These are phyloP conservation scores for Eruca vesicaria DNA, from an alignment of 441 rosid genomes.

Conservation along the genomic window DNA sequence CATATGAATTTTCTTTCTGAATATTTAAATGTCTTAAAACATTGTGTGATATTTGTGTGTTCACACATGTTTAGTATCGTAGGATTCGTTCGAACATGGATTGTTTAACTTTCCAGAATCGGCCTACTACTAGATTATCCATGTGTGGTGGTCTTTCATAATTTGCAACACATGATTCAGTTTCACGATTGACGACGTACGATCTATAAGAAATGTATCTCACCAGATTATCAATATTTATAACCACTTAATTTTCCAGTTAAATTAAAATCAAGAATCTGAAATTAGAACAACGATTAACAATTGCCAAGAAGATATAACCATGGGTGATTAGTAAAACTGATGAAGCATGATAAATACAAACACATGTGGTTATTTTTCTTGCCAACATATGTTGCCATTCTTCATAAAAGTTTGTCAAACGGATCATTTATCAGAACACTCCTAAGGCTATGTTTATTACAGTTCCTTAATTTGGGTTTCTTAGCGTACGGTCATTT, in stretches of 20 bases:
- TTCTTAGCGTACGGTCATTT: no score
- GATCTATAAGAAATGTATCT: neutral
- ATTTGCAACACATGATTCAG: slow-evolving; percentile 4
- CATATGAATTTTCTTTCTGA: no score
- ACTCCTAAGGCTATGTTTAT: no score
- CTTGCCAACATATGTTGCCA: neutral
- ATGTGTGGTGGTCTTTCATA: no score
- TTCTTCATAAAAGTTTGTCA: neutral
- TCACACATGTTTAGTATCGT: no score
- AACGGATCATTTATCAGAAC: neutral
- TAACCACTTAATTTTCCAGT: neutral
- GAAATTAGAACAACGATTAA: neutral
- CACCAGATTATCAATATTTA: neutral
- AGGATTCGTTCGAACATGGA: no score
- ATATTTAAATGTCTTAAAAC: no score
- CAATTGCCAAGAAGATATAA: neutral
- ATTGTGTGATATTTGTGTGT: no score
- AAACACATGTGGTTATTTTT: neutral
- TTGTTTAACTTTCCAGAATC: no score
- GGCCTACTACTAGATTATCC: no score
- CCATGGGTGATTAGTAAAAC: neutral
- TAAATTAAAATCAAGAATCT: neutral
- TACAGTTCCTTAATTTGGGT: no score
- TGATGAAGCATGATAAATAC: neutral
- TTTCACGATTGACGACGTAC: neutral